phyloP scores from a whole-genome alignment of 805 yeast species.

The Metschnikowia cubensis region DNA sequence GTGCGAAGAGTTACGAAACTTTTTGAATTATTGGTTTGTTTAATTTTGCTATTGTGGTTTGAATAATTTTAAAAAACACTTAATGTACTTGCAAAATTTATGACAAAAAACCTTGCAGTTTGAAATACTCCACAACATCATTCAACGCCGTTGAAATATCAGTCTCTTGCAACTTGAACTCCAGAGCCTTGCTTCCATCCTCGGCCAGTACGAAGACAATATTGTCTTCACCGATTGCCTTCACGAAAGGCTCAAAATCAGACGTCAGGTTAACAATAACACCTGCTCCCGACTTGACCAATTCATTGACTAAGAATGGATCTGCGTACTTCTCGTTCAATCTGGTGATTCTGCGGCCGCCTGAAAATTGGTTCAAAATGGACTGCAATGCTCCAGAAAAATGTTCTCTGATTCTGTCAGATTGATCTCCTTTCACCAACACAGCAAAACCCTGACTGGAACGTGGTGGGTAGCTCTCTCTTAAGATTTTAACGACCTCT shows the following conservation, averaged over 20 bases:
- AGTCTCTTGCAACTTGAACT: constrained; percentile 10
- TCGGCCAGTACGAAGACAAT: constrained; percentile 41
- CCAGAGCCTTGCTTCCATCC: constrained; percentile 14
- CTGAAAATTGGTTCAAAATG: constrained; percentile 83
- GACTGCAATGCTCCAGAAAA: constrained; percentile 83
- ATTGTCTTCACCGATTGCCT: constrained; percentile 45
- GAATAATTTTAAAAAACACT: too few relatives aligned
- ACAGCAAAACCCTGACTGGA: constrained; percentile 83
- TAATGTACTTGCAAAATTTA: not conserved
- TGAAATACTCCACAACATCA: constrained; percentile 66
- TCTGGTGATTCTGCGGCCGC: constrained; percentile 74
- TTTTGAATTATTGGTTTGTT: too few relatives aligned
- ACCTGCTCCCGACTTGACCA: constrained; percentile 88
- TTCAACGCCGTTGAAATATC: constrained; percentile 49
- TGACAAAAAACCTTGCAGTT: constrained; percentile 65
- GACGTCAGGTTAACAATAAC: constrained; percentile 54
- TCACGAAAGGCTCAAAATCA: constrained; percentile 42
- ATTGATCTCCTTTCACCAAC: constrained; percentile 49
- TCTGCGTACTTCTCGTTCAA: constrained; percentile 40
- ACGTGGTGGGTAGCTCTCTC: constrained; percentile 93
- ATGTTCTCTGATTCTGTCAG: constrained; percentile 32
- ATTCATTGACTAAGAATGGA: constrained; percentile 66
- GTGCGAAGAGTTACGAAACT: too few relatives aligned
- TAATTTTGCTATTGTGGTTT: too few relatives aligned
- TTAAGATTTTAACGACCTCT: constrained; percentile 85